phyloP scores from a whole-genome alignment of 2,329 filamentous ascomycete genomes.

The Botrytis fragariae region DNA sequence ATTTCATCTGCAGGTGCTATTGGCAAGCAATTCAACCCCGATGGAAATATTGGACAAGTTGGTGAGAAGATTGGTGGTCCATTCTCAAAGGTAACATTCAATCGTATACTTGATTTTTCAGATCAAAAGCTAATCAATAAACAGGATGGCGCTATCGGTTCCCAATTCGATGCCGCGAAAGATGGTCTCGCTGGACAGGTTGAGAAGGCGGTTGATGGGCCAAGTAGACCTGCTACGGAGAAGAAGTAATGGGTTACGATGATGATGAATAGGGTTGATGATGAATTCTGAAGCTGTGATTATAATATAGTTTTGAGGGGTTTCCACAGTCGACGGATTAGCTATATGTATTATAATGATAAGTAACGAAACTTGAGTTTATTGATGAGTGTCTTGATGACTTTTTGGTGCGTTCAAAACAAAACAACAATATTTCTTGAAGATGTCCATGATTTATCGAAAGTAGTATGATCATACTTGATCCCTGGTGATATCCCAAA shows the following conservation, averaged over 20 bases:
- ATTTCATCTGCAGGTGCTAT: slow-evolving; percentile 1
- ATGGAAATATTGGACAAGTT: slow-evolving; percentile 8
- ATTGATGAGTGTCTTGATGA: not conserved
- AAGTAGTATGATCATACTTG: not conserved
- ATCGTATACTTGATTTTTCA: accelerated
- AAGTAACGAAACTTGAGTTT: not conserved
- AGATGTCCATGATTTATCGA: too few species aligned
- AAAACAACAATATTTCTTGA: not conserved
- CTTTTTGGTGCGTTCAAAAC: not conserved
- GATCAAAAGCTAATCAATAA: not conserved
- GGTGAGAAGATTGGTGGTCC: slow-evolving; percentile 11
- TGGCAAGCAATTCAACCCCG: slow-evolving; percentile 8
- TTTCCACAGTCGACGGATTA: not conserved
- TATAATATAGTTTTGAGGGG: not conserved
- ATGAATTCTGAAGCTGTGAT: not conserved
- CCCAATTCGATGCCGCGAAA: slow-evolving; percentile 6
- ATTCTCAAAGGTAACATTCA: slow-evolving; percentile 1
- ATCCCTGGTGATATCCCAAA: too few species aligned
- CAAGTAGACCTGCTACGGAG: slow-evolving; percentile 12
- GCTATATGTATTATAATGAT: not conserved
- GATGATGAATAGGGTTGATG: not conserved
- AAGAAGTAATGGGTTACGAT: not conserved
- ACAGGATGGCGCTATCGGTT: slow-evolving; percentile 5
- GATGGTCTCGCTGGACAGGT: slow-evolving; percentile 13
- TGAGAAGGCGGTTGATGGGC: slow-evolving; percentile 11